Evolutionary conservation across 495 filamentous ascomycete species (phyloP).

Genomic region (Aspergillus cristatus): DNA sequence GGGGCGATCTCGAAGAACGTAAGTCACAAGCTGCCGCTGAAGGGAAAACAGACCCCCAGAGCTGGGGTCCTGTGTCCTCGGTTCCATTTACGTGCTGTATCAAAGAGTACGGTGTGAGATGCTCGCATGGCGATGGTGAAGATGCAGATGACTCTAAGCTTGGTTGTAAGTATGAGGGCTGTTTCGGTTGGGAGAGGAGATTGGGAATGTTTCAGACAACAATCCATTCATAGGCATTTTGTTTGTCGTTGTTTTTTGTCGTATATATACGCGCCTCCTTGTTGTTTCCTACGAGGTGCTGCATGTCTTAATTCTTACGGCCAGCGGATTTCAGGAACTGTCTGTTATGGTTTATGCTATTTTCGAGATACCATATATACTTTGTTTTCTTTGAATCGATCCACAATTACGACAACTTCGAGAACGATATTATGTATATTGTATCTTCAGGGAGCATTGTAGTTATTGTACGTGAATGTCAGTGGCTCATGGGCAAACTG

Average conservation of each 20-base stretch:
- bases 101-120: constrained; percentile 45
- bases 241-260: no score
- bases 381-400: no score
- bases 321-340: no score
- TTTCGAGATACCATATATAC: neutral
- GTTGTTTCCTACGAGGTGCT: no score
- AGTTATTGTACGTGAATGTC: no score
- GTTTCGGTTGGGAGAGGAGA: constrained; percentile 42
- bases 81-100: constrained; percentile 34
- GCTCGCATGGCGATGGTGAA: constrained; percentile 17
- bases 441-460: no score
- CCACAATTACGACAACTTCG: no score
- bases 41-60: constrained; percentile 1
- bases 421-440: no score
- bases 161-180: constrained; percentile 20
- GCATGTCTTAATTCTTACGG: no score
- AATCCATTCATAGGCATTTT: constrained; percentile 29
- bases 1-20: constrained; percentile 76
- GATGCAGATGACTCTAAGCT: constrained; percentile 10
- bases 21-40: constrained; percentile 27
- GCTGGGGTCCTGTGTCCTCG: constrained; percentile 12
- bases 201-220: constrained; percentile 41
- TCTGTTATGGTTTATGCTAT: neutral
- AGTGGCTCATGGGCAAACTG: no score
- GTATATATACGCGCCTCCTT: no score